phyloP scores from a whole-genome alignment of 805 yeast genomes.

The Saccharomyces mikatae region DNA sequence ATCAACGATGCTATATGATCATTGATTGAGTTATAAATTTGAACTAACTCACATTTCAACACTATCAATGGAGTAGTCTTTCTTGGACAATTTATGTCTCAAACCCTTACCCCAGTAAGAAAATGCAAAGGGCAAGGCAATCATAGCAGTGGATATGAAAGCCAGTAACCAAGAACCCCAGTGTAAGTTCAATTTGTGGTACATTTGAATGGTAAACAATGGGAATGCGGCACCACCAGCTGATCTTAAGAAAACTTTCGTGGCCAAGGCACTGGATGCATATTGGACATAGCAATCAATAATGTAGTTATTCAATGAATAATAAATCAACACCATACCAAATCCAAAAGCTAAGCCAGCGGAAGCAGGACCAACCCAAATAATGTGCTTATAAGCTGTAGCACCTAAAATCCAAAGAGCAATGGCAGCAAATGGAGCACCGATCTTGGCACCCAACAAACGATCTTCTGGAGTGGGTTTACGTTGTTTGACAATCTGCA shows the following conservation, averaged over 20 bases:
- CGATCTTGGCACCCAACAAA: constrained; percentile 71
- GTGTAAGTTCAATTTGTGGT: constrained; percentile 59
- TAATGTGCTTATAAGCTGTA: constrained; percentile 57
- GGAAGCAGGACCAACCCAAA: constrained; percentile 75
- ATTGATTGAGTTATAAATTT: background rate
- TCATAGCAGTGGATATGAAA: constrained; percentile 70
- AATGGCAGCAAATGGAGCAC: constrained; percentile 75
- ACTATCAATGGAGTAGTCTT: constrained; percentile 44
- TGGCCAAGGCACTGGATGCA: constrained; percentile 75
- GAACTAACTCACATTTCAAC: constrained; percentile 7
- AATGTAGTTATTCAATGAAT: constrained; percentile 73
- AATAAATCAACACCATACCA: constrained; percentile 69
- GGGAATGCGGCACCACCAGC: constrained; percentile 88
- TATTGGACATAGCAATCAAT: constrained; percentile 81
- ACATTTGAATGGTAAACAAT: constrained; percentile 74
- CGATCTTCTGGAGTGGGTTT: constrained; percentile 74
- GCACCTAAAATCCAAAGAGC: constrained; percentile 77
- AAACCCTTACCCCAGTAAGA: constrained; percentile 57
- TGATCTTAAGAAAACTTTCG: constrained; percentile 70
- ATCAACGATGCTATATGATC: background rate
- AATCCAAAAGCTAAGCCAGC: constrained; percentile 76
- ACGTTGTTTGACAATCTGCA: constrained; percentile 43
- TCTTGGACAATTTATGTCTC: constrained; percentile 59
- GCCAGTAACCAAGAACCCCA: constrained; percentile 81
- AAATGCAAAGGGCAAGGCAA: constrained; percentile 61